Evolutionary conservation across 345 rosid genomes (phyloP), one percentile per base, ranked within the genome.

Genomic region (Citrus trifoliata): DNA sequence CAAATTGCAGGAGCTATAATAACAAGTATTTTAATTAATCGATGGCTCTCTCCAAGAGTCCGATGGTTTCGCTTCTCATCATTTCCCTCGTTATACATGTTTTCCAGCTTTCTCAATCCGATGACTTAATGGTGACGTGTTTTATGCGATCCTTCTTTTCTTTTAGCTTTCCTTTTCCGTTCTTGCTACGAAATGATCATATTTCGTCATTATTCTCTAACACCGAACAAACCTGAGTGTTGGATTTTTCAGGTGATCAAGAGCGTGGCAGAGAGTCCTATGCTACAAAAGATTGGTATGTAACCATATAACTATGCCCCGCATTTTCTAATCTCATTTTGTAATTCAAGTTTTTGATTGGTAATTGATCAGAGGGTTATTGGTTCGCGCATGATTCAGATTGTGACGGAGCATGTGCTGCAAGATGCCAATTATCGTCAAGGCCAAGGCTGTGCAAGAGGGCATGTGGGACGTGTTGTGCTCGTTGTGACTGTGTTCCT

Each of bases 381-480:
- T 12, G 51, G 51, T 46, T 13, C 51, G 4, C 18, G 51, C 30
- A 35, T 33, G 64, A 38, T 73, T 18, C 59, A 77, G 80, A 75
- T 30, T 74, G 83, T 32, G 76, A 37, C 0, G 72, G 18, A n/a
- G 80, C 83, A 7, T 83, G 86, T 25, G 48, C 22, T 0, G 79
- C 6, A 2, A 80, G 86, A 76, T 83, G 86, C 59, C 32, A 22
- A 8, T 62, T 73, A 5, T 80, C 83, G 62, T 80, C 83, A 0
- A 74, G 86, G 76, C 81, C 81, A n/a, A 27, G 62, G 1, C 70
- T 83, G 14, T 83, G 86, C 73, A 73, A 78, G 35, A 80, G 86
- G 38, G 77, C 86, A 13, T 83, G 86, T 21, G 81, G 83, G 38
- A 83, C 81, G 2, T 83, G 86, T 64, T 83, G 81, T 33, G 24